Percentiles rank a stretch among this genome's conserved stretches.
phyloP scores from a whole-genome alignment of 2,329 filamentous ascomycete genomes.

The Ascochyta lentis region DNA sequence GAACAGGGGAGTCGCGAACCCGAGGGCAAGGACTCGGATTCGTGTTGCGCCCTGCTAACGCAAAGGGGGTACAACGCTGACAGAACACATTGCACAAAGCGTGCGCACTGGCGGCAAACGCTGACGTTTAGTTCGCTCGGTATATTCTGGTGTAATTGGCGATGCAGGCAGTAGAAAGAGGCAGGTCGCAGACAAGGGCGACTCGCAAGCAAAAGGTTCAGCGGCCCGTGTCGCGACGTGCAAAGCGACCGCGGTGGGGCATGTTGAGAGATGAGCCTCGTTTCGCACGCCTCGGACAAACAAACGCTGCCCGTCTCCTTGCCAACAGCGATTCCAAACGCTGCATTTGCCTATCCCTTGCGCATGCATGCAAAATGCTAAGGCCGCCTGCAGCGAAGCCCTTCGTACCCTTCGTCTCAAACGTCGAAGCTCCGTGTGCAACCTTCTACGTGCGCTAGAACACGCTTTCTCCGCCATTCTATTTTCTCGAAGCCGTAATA shows the following conservation, averaged over 20 bases:
- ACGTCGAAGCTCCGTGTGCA: slow-evolving; percentile 14
- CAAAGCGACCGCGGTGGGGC: not conserved
- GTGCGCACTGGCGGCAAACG: slow-evolving; percentile 12
- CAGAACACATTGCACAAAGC: slow-evolving; percentile 5
- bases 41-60: slow-evolving; percentile 12
- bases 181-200: slow-evolving; percentile 7
- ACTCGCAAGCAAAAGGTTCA: slow-evolving; percentile 4
- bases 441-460: slow-evolving; percentile 6
- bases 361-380: slow-evolving; percentile 1
- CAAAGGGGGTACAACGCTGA: slow-evolving; percentile 3
- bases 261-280: slow-evolving; percentile 17
- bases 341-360: not conserved
- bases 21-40: slow-evolving; percentile 19
- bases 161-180: slow-evolving; percentile 5
- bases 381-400: slow-evolving; percentile 10
- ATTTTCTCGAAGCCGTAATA: slow-evolving; percentile 9
- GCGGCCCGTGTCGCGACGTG: slow-evolving; percentile 14
- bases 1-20: slow-evolving; percentile 10
- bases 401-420: slow-evolving; percentile 8
- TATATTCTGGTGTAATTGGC: slow-evolving; percentile 2
- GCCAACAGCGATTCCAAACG: not conserved
- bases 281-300: not conserved
- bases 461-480: not conserved
- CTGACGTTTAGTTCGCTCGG: slow-evolving; percentile 6
- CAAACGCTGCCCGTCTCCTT: not conserved